Conservation (phyloP, 192 early-diverging fungal species). For the Dispira simplex region DNA sequence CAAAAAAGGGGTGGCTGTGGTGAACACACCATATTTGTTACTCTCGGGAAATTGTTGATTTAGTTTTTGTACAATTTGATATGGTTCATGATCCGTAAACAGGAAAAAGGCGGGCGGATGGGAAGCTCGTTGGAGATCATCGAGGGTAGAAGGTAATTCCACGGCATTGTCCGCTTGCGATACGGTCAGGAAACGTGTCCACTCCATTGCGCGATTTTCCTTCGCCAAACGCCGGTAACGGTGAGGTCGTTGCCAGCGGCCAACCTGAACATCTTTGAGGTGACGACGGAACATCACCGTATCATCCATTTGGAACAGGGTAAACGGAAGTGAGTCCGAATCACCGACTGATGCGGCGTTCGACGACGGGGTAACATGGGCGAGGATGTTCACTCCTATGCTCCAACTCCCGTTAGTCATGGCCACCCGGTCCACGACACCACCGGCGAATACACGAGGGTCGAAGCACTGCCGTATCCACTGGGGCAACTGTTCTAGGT, state of each 20-base stretch:
- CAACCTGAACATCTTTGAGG: background rate
- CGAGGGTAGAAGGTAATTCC: background rate
- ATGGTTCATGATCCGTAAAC: background rate
- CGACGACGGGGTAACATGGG: background rate
- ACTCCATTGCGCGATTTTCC: background rate
- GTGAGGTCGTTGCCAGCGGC: background rate
- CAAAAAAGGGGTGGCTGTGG: background rate
- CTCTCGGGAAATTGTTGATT: background rate
- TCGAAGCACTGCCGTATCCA: background rate
- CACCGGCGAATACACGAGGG: background rate
- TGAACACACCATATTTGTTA: background rate
- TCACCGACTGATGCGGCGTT: background rate
- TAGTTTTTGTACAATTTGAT: background rate
- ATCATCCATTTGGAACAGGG: background rate
- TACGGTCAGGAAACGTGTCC: background rate
- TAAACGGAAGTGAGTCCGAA: background rate
- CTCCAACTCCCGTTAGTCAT: background rate
- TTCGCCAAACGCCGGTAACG: background rate
- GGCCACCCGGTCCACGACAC: background rate
- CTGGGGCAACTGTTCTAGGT: too few relatives aligned
- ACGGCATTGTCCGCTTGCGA: background rate
- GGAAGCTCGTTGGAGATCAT: background rate
- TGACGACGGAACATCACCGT: background rate
- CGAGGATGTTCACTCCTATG: background rate
- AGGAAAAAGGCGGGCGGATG: background rate